Base-by-base conservation (phyloP, 192 early-diverging fungal species). In the Umbelopsis ramanniana region DNA sequence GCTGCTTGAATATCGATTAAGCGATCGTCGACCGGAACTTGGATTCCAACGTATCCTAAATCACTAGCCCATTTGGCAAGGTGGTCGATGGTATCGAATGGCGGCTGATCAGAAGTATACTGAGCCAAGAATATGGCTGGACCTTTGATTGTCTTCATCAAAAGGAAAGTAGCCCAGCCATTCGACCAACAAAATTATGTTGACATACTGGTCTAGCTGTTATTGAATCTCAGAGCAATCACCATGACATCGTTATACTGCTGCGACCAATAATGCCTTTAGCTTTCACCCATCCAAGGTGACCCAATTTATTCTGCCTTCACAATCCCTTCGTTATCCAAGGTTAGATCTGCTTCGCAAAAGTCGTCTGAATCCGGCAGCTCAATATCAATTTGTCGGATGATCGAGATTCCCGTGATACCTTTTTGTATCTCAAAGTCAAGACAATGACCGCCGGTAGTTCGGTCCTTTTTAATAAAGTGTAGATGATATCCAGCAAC, bases 401-500 rank as follows among this genome's bases (percentile, higher is more conserved):
- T 68, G 14, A 68, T 68, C 43, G 67, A 46, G 21, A 46, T 38
- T 26, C 21, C 22, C 17, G 22, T 4, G 8, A 24, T 23, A 38
- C 12, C 67, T 1, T 15, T 0, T 8, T 46, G 37, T 68, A 48
- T 48, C 3, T 68, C 67, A 22, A 21, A 46, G 2, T 24, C 67
- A 24, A 68, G 24, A 15, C 40, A 46, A 46, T 68, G 67, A 8
- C 67, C 67, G 11, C 67, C 67, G 15, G 9, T 24, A 4, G 17
- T 68, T 17, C 67, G 67, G 3, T 68, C 67, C 6, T 45, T 68
- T 14, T 23, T 47, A 3, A 68, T 68, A 19, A 68, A 68, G 26
- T 68, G 67, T 37, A 68, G 43, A 33, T 68, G 67, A 23, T 68
- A 48, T 6, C 67, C 67, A 21, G 67, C 67, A 10, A 68, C 67